Evolutionary conservation across 2,329 filamentous ascomycete species (phyloP), one percentile per base, ranked within the genome.

Genomic region (Trichoderma polysporum): DNA sequence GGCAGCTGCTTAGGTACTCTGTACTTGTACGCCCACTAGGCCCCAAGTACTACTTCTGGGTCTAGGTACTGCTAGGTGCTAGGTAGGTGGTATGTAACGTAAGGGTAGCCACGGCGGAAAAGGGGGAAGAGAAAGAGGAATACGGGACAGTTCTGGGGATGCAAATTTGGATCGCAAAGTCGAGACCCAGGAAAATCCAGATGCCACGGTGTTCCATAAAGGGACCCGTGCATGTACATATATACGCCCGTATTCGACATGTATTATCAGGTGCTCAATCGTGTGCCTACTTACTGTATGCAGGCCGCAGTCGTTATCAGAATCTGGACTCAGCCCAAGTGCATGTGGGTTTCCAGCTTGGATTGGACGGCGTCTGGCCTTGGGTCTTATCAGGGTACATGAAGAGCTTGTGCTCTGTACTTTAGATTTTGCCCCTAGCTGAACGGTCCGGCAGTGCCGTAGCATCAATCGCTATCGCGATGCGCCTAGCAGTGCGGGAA

Each of bases 121-220:
- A 31, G 29, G 61, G 60, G 53, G 29, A 29, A 54, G n/a, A n/a
- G 31, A 50, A 52, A 45, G 22, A 45, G n/a, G n/a, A n/a, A n/a
- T n/a, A n/a, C n/a, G n/a, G n/a, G n/a, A n/a, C n/a, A n/a, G n/a
- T n/a, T n/a, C n/a, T 45, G 22, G 41, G 41, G 41, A 45, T 39
- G 37, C 37, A 13, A 27, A 50, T 50, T 27, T 19, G 47, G 47
- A 50, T 17, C 6, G 47, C 19, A n/a, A n/a, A n/a, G n/a, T 12
- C 27, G 10, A 39, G 8, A 3, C 27, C 41, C 47, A 61, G 9
- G 13, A 35, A 35, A 63, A 54, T 33, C n/a, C 29, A 64, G 27
- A 64, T 19, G 61, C 61, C 61, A 64, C 61, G 37, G 50, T 64
- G 50, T 64, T 64, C 17, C 37, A 37, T 35, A 52, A 22, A 39